Evolutionary conservation across 169 alveolate species (phyloP), one percentile per base, ranked within the genome.

Genomic region (Cryptosporidium sp.): DNA sequence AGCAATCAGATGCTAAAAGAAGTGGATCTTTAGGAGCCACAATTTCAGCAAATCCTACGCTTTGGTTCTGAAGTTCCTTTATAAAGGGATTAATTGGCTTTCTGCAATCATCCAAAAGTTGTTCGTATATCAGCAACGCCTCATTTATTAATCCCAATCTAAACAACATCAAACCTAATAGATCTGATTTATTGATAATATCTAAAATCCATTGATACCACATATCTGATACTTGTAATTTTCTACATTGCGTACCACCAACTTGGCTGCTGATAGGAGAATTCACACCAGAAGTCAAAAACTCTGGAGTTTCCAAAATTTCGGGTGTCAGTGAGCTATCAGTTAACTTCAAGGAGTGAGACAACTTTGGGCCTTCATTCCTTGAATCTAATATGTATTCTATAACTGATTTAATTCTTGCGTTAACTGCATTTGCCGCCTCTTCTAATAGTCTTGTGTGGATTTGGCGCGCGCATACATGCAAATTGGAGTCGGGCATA

Each of bases 131-230:
- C 52, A 80, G 29, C 23, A 80, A 21, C 5, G 89, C 60, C 45
- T 80, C 89, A 39, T 65, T 80, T 26, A 12, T 9, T 18, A 80
- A 44, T 31, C 89, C 89, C 5, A 44, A n/a, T 80, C 70, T 60
- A 62, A 61, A 60, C 16, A 80, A 14, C 7, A 29, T 16, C 35
- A 80, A 39, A 37, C 75, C 89, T n/a, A 62, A n/a, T 3, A 80
- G 52, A 26, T 80, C 89, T 9, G 39, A 23, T 23, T 42, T 42
- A 65, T 58, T 61, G 12, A 80, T 80, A 5, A 80, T 80, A 9
- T 80, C 89, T 26, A 80, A 67, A 16, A 80, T 80, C 89, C 89
- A 80, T 53, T 80, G 89, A 48, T 80, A 80, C 89, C 89, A 80
- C 21, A 80, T 65, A 39, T 80, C 89, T 5, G 75, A 80, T 29